Evolutionary conservation across 768 basidiomycete genomes (phyloP), one percentile per base, ranked within the genome.

Genomic region (Russula earlei): DNA sequence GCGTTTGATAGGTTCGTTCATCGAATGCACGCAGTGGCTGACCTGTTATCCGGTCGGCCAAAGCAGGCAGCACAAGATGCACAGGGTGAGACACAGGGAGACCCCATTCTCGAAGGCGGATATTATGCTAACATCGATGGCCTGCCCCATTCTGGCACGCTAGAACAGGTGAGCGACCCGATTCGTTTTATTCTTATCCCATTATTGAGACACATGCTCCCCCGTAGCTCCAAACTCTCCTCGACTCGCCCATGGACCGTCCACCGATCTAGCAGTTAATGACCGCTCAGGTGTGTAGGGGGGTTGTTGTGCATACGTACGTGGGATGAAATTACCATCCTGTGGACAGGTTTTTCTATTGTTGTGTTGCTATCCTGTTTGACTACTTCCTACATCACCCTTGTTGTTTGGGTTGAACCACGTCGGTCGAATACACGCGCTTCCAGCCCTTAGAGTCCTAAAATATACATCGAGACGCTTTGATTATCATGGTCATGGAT

Each of bases 341-440:
- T 37, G 20, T n/a, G 31, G 24, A 20, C 34, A 24, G 1, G 40
- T 27, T 42, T 50, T 37, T 38, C 19, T 49, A 24, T 49, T 49
- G 20, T 58, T 58, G 46, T 58, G 51, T 54, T 44, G 52, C 56
- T 58, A 38, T 54, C 42, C 45, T 58, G 52, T 58, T 58, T 49
- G 47, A 54, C 5, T 49, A 38, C 31, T 33, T 38, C 36, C 17
- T 17, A 58, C 24, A 48, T 12, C 15, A 6, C 31, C 44, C 15
- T 25, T 42, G 45, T 36, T 19, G 8, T 57, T 14, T 15, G 31
- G 45, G n/a, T 46, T 38, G 33, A 36, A 48, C 33, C 6, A 31
- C 19, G 47, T 43, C 5, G 27, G 51, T 29, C 27, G 42, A 41
- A n/a, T n/a, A n/a, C n/a, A n/a, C n/a, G n/a, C n/a, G n/a, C n/a